Percentiles rank a stretch among this genome's conserved stretches.
These are phyloP conservation scores for Sugiyamaella floridensis DNA, from an alignment of 805 yeast species.

Conservation along the genomic window DNA sequence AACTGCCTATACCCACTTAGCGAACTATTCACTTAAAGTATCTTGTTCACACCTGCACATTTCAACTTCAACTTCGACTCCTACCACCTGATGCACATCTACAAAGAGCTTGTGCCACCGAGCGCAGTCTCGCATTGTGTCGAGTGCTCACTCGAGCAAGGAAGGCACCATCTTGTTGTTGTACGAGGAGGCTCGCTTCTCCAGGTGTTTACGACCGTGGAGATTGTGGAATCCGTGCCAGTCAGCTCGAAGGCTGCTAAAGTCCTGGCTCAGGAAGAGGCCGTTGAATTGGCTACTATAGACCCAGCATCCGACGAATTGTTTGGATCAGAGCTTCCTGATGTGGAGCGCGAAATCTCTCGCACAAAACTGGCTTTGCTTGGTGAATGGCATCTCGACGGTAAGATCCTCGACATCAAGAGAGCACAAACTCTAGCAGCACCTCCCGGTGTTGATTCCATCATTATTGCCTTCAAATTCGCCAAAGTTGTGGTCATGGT, in stretches of 20 bases:
- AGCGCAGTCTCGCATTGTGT: conserved; percentile 60
- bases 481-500: conserved; percentile 74
- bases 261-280: conserved; percentile 18
- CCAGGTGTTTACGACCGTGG: conserved; percentile 41
- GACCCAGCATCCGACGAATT: background rate
- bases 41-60: too few relatives aligned
- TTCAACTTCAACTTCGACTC: background rate
- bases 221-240: background rate
- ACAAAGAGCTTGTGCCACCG: conserved; percentile 70
- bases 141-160: conserved; percentile 32
- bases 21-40: too few relatives aligned
- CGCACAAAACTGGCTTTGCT: conserved; percentile 36
- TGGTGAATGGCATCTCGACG: conserved; percentile 66
- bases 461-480: conserved; percentile 58
- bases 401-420: conserved; percentile 54
- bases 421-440: conserved; percentile 42
- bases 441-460: conserved; percentile 44
- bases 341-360: conserved; percentile 4
- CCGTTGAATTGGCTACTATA: conserved; percentile 19
- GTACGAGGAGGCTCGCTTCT: conserved; percentile 60
- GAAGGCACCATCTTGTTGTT: conserved; percentile 50
- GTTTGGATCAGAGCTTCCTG: background rate
- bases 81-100: conserved; percentile 60
- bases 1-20: too few relatives aligned
- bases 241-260: background rate